Evolutionary conservation across 208 protist genomes (phyloP), one percentile per base, ranked within the genome.

Genomic region (Strigomonas galati): DNA sequence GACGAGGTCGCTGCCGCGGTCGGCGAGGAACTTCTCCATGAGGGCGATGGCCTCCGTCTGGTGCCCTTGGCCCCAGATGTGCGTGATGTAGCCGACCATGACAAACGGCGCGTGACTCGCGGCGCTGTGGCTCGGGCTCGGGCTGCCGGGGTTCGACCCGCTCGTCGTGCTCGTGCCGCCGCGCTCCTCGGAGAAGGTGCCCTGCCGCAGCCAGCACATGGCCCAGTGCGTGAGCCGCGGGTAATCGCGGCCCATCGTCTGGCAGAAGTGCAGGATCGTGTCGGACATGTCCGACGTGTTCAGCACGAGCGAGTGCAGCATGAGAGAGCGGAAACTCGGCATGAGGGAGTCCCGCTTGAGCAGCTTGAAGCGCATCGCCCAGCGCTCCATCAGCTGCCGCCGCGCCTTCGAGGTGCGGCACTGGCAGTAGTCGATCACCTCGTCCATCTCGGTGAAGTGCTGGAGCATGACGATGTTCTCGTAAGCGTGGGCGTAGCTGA

Each of bases 371-470:
- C 91, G 85, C 48, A 67, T 72, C 51, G 82, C 85, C 88, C 91
- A 96, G 40, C 84, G 79, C 62, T 89, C 84, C 46, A 81, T 61
- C 48, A 94, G 74, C 62, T 90, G 82, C 35, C 68, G 62, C n/a
- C 82, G 67, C 56, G 82, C 92, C 84, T 72, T 78, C 23, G 58
- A 23, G 31, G 79, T 82, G 28, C 71, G 54, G 56, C 70, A 84
- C 62, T 90, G 67, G 44, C 76, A 68, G 76, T 91, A 92, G 46
- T 87, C 89, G 14, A 99, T 79, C 21, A 99, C 87, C 81, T 99
- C 98, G 84, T 99, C 98, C 71, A 99, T 93, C 77, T 99, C 98
- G 0, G 93, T 92, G 44, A 99, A 93, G 83, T 99, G 97, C 81
- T 99, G 98, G 65, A 99, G 76, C 59, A 93, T 74, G 15, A 99